Evolutionary conservation across 495 filamentous ascomycete genomes (phyloP).

Genomic region (Penicillium psychrofluorescens): DNA sequence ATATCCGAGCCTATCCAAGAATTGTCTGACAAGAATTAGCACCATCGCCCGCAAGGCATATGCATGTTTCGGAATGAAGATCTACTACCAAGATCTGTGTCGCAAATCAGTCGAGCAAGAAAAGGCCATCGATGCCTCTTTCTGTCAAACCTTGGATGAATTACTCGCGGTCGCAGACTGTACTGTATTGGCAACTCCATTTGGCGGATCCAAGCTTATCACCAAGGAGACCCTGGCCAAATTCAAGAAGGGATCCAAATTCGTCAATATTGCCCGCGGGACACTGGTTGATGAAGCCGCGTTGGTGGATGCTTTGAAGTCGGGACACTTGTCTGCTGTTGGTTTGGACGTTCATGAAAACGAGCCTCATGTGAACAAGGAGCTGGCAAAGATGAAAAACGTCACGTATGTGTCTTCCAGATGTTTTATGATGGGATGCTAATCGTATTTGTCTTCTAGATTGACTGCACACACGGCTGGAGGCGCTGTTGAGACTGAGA

Average conservation of each 20-base stretch:
- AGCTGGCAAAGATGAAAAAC: constrained; percentile 41
- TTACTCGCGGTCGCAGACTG: constrained; percentile 55
- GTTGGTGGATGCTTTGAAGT: constrained; percentile 54
- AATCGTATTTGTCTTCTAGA: too few relatives aligned
- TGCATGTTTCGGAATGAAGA: constrained; percentile 56
- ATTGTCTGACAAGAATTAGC: too few relatives aligned
- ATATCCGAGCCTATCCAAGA: too few relatives aligned
- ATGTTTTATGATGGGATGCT: too few relatives aligned
- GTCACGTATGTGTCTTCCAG: too few relatives aligned
- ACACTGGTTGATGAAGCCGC: constrained; percentile 64
- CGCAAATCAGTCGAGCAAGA: constrained; percentile 40
- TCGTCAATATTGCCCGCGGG: constrained; percentile 71
- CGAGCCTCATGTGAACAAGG: constrained; percentile 40
- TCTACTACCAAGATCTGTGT: constrained; percentile 60
- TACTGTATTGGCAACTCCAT: constrained; percentile 60
- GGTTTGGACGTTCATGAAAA: constrained; percentile 64
- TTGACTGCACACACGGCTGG: constrained; percentile 67
- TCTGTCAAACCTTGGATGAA: constrained; percentile 40
- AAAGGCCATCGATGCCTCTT: constrained; percentile 34
- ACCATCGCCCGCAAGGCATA: constrained; percentile 57
- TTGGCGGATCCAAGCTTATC: constrained; percentile 51
- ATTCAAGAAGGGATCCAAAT: constrained; percentile 49
- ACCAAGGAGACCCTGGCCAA: constrained; percentile 37
- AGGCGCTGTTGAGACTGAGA: constrained; percentile 61
- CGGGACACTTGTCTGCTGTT: constrained; percentile 41